Evolutionary conservation across 164 flowering plant genomes (phyloP), one percentile per base, ranked within the genome.

Genomic region (Annona squamosa): DNA sequence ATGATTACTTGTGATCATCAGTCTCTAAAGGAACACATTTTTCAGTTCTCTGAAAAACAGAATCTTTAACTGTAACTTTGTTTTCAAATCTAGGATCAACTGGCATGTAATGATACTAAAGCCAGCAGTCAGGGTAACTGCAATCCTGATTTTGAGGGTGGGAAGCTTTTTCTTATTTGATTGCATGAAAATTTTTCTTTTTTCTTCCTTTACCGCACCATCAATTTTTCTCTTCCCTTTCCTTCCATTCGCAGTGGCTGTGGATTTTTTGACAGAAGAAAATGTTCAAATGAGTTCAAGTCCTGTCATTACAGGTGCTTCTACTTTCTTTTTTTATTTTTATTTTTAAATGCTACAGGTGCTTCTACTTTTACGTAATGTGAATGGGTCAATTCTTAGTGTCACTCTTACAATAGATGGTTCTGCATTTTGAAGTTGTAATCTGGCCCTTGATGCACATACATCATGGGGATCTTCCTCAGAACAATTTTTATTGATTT

Each of bases 121-220:
- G 59, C 74, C 6, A 57, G 48, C 45, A 68, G 71, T 48, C 77
- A 47, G 70, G 67, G 16, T 42, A 76, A 77, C 70, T 84, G 77
- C 72, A 83, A 80, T 84, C 83, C 72, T 57, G 87, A 85, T 74
- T 82, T 89, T 82, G 80, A 87, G 82, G 94, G 94, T 91, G 78
- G 78, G 84, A 41, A 74, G 46, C 46, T 46, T 66, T 66, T 72
- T 57, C 65, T 41, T 56, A 26, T 73, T 56, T 67, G 12, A 10
- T 19, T 43, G 42, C 5, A 52, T 45, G 13, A 69, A n/a, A 5
- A 3, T 56, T 69, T 44, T 16, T 46, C 13, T 10, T 69, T 26
- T 48, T 72, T 57, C 65, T 41, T 56, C 37, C 72, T 56, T 67
- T n/a, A 10, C 26, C 44, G 42, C 5, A 52, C 62, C 26, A 69